Conservation (phyloP, 23 red algal genomes). For the Pyropia yezoensis region DNA sequence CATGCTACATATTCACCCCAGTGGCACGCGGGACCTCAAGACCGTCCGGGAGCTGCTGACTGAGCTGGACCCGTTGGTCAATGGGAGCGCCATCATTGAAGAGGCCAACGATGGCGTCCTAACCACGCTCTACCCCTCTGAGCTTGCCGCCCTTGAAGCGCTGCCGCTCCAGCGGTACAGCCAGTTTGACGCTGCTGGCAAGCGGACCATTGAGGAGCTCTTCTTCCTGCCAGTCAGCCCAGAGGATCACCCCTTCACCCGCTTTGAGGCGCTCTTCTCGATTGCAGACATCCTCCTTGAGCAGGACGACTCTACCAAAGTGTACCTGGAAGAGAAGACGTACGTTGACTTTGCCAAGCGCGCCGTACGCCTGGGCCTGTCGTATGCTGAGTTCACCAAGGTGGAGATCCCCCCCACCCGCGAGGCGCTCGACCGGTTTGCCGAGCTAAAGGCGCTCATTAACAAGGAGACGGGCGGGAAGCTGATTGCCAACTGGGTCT, state of each 20-base stretch:
- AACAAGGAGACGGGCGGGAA: not conserved
- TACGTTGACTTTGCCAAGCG: not conserved
- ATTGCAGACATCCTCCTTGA: not conserved
- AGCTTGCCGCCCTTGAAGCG: not conserved
- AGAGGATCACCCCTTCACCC: not conserved
- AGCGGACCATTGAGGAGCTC: not conserved
- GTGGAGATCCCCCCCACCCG: not conserved
- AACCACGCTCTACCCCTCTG: not conserved
- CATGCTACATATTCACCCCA: not conserved
- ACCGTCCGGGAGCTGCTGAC: not conserved
- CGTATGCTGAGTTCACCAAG: slow-evolving; percentile 1
- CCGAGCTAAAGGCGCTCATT: not conserved
- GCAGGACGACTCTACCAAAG: not conserved
- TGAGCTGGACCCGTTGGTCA: not conserved
- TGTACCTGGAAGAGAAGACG: slow-evolving; percentile 1
- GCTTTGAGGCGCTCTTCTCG: not conserved
- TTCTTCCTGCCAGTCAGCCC: not conserved
- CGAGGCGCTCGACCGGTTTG: not conserved
- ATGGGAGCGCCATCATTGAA: not conserved
- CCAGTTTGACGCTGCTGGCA: not conserved
- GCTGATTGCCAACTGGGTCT: not conserved
- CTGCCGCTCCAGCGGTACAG: not conserved
- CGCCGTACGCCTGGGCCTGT: not conserved
- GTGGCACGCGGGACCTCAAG: not conserved
- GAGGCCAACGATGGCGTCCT: not conserved